Evolutionary conservation across 176 grass and related monocot species (phyloP), one percentile per base, ranked within the genome.

Genomic region (Elaeis guineensis): DNA sequence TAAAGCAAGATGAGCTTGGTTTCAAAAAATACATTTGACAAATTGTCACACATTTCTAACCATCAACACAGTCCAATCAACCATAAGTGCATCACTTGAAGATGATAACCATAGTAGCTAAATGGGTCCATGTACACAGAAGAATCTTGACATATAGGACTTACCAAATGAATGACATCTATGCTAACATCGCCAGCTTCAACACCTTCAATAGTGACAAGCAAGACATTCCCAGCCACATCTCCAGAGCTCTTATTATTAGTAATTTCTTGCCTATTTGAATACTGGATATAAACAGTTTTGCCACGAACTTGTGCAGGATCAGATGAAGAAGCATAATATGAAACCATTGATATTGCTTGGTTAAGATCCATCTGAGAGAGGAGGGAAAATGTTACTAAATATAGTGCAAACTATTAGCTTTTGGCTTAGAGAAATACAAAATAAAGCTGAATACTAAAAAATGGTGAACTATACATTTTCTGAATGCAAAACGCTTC

Each of bases 331-430:
- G 87, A 91, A 49, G 87, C 84, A 57, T 85, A 98, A 61, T 98
- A 98, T 61, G 93, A 98, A 75, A 98, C 81, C 93, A 98, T 98
- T n/a, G 87, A 75, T 60, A 98, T 98, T 48, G 93, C 93, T 72
- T 98, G 93, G 72, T 92, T 98, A 58, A 79, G 64, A 3, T 92
- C 87, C 1, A 75, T 86, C 93, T 98, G 81, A 53, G 85, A 75
- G 55, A 51, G 63, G 73, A 22, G 5, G 28, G 5, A 6, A 30
- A 30, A 30, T 30, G 5, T 30, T 30, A 30, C 28, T 30, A 72
- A 22, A 75, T 44, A 61, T 5, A 30, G 28, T 30, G 28, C 11
- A 14, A 44, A 44, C 11, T 8, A 44, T 44, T 12, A 44, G 11
- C 35, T 44, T 44, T 44, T 44, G 35, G 14, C 35, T 44, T 14